A percentile compares a stretch with the other conserved stretches of the same genome.
Evolutionary conservation across 2,329 filamentous ascomycete genomes (phyloP).

Genomic region (Exophiala mesophila): DNA sequence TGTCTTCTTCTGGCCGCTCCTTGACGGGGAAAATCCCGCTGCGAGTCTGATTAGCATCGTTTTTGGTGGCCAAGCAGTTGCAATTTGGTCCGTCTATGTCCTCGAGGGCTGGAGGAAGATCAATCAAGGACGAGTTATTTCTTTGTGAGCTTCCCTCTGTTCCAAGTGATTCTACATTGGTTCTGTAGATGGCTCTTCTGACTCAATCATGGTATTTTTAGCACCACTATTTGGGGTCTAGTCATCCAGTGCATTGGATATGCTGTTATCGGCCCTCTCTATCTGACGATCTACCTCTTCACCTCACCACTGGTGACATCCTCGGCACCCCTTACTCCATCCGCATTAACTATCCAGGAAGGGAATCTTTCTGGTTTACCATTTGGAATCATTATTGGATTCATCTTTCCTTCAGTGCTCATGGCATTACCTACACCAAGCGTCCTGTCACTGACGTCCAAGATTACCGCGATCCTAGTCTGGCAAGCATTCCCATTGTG

Average conservation of each 20-base stretch:
- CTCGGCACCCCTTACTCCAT: constrained; percentile 28
- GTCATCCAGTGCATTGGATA: constrained; percentile 39
- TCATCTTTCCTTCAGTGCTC: constrained; percentile 38
- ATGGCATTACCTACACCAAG: constrained; percentile 40
- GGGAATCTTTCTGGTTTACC: constrained; percentile 36
- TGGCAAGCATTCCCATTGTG: constrained; percentile 50
- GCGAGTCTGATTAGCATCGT: constrained; percentile 32
- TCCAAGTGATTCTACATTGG: neutral
- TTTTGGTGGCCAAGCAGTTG: constrained; percentile 37
- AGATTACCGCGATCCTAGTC: constrained; percentile 43
- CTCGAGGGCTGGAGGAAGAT: constrained; percentile 42
- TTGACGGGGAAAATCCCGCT: constrained; percentile 33
- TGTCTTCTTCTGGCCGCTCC: constrained; percentile 35
- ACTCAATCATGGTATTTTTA: no score
- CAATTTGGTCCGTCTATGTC: constrained; percentile 36
- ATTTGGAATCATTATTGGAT: constrained; percentile 37
- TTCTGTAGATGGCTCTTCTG: neutral
- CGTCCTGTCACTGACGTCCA: constrained; percentile 35
- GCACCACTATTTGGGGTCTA: constrained; percentile 36
- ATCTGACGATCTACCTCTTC: constrained; percentile 38
- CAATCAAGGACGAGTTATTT: constrained; percentile 37
- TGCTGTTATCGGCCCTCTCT: constrained; percentile 40
- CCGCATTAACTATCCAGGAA: constrained; percentile 31
- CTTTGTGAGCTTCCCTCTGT: constrained; percentile 35
- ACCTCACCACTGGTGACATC: constrained; percentile 36